These are phyloP conservation scores for Rosa lucieae DNA, from an alignment of 306 rosid species.

Conservation along the genomic window DNA sequence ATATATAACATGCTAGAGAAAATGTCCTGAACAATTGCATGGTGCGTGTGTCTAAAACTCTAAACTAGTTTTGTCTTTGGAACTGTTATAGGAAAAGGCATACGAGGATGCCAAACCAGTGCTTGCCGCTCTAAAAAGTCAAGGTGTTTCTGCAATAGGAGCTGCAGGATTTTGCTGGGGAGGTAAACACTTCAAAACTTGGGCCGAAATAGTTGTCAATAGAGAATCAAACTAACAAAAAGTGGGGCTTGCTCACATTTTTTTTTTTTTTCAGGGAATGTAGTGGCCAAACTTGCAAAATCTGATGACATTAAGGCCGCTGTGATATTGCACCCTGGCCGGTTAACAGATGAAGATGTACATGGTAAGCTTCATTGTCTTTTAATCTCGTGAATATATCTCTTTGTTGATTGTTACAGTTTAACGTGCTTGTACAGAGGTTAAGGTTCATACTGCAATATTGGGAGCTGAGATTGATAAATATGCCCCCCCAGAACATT, in stretches of 20 bases:
- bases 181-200: constrained; percentile 28
- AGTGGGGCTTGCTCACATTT: constrained; percentile 6
- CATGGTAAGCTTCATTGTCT: background rate
- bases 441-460: constrained; percentile 45
- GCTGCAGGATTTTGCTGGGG: constrained; percentile 75
- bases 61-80: background rate
- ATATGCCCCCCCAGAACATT: constrained; percentile 30
- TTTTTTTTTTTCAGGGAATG: constrained; percentile 34
- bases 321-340: constrained; percentile 49
- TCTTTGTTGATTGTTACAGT: background rate
- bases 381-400: background rate
- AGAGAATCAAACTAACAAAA: background rate
- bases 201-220: background rate
- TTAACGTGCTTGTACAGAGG: constrained; percentile 31
- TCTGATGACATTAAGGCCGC: constrained; percentile 44
- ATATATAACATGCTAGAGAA: background rate
- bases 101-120: constrained; percentile 45
- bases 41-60: background rate
- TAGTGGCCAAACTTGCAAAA: constrained; percentile 37
- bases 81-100: constrained; percentile 38
- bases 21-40: background rate
- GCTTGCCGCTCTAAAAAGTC: constrained; percentile 47
- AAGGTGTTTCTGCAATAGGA: constrained; percentile 49
- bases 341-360: constrained; percentile 12
- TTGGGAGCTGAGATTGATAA: constrained; percentile 51